Conservation (phyloP, 768 basidiomycete species). For the Tricholomella constricta region DNA sequence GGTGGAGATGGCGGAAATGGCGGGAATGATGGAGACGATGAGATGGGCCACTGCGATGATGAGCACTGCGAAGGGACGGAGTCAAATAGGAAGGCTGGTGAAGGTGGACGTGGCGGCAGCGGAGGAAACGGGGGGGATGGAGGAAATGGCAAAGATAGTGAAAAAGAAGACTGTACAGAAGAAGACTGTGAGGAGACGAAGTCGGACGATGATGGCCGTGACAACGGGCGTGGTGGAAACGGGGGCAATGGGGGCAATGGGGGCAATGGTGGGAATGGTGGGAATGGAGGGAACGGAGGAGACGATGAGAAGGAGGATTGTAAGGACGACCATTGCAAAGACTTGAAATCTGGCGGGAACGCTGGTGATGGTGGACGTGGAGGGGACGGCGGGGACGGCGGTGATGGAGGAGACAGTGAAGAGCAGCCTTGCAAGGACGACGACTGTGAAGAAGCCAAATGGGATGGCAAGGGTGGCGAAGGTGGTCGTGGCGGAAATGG, state of each 20-base stretch:
- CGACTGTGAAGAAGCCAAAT: not conserved
- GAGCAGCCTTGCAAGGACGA: not conserved
- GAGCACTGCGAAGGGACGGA: no score
- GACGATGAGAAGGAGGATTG: not conserved
- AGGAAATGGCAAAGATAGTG: not conserved
- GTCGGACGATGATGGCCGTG: not conserved
- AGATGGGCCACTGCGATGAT: not conserved
- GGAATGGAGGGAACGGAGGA: not conserved
- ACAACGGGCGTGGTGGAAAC: not conserved
- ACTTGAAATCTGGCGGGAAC: not conserved
- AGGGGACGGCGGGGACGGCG: not conserved
- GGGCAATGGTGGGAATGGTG: not conserved
- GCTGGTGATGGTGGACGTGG: not conserved
- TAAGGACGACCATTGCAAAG: not conserved
- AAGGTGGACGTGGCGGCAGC: not conserved
- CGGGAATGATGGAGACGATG: not conserved
- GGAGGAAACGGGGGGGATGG: not conserved
- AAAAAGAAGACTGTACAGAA: not conserved
- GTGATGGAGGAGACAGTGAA: not conserved
- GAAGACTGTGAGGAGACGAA: not conserved
- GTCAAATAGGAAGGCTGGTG: not conserved
- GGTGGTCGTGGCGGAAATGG: not conserved
- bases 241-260: not conserved
- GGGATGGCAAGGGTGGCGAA: not conserved
- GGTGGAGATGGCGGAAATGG: constrained; percentile 1